Evolutionary conservation across 306 rosid species (phyloP).

Genomic region (Morella rubra): DNA sequence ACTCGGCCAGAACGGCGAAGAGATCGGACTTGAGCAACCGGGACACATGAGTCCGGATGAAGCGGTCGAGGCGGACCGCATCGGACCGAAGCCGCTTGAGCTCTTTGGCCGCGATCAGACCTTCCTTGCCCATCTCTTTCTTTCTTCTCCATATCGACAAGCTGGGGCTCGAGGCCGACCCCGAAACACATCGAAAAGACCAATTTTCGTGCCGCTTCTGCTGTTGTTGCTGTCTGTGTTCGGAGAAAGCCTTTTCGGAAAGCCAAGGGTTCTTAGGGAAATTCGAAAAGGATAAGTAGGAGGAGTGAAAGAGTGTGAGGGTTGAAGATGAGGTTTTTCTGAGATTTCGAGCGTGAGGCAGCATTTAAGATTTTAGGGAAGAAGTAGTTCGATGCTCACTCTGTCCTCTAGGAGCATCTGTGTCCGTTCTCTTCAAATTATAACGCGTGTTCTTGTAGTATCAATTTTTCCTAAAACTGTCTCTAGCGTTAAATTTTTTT

Average conservation of each 20-base stretch:
- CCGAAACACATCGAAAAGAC: slow-evolving; percentile 22
- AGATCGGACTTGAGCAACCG: slow-evolving; percentile 92
- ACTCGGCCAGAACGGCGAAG: slow-evolving; percentile 66
- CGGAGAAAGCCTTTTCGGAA: neutral
- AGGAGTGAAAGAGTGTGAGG: neutral
- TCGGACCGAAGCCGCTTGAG: slow-evolving; percentile 62
- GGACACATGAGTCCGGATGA: slow-evolving; percentile 64
- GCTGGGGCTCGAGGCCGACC: slow-evolving; percentile 74
- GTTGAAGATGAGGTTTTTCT: slow-evolving; percentile 19
- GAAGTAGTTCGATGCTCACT: neutral
- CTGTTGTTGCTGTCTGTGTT: neutral
- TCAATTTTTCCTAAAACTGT: no score
- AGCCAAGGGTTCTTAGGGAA: neutral
- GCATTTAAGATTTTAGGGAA: slow-evolving; percentile 18
- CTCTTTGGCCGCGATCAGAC: slow-evolving; percentile 67
- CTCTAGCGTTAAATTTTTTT: no score
- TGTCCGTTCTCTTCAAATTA: no score
- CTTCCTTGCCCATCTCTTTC: slow-evolving; percentile 95
- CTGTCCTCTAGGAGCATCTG: neutral
- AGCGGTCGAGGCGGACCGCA: slow-evolving; percentile 58
- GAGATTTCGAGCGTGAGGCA: slow-evolving; percentile 25
- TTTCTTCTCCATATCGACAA: slow-evolving; percentile 89
- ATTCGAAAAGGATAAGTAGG: neutral
- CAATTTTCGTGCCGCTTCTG: neutral
- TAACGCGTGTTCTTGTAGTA: no score